A percentile compares a stretch with the other conserved stretches of the same genome.
Evolutionary conservation across 257 asterid species (phyloP).

Genomic region (Penstemon barbatus): DNA sequence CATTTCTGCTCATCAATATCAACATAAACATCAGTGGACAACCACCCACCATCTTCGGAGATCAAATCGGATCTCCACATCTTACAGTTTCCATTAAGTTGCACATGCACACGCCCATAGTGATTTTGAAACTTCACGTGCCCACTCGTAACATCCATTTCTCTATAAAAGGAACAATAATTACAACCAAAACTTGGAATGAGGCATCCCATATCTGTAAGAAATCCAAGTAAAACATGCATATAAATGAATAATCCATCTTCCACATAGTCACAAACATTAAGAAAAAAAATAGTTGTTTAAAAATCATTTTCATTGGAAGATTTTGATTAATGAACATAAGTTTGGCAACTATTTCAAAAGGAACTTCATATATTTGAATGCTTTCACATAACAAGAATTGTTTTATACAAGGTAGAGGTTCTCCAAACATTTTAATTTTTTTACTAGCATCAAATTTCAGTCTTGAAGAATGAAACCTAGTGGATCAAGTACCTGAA

Average conservation of each 20-base stretch:
- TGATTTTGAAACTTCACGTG: constrained; percentile 80
- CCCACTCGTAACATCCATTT: constrained; percentile 85
- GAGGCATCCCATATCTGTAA: constrained; percentile 40
- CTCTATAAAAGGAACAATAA: constrained; percentile 60
- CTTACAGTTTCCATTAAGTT: constrained; percentile 84
- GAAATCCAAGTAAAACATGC: constrained; percentile 28
- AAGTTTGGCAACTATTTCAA: constrained; percentile 7
- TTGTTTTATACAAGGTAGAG: constrained; percentile 14
- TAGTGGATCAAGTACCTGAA: constrained; percentile 2
- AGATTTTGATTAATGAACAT: constrained; percentile 11
- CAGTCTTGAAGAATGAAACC: constrained; percentile 7
- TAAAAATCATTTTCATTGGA: constrained; percentile 22
- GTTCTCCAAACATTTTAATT: constrained; percentile 1
- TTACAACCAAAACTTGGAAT: constrained; percentile 40
- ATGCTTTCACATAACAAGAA: constrained; percentile 14
- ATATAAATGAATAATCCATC: constrained; percentile 27
- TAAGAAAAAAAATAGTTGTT: background rate
- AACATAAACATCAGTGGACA: constrained; percentile 91
- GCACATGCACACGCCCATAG: constrained; percentile 85
- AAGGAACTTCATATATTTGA: constrained; percentile 1
- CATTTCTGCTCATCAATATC: constrained; percentile 91
- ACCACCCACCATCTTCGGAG: constrained; percentile 97
- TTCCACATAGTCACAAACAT: background rate
- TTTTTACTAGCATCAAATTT: constrained; percentile 3
- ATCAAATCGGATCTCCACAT: constrained; percentile 82